Conservation (phyloP, 208 protist species). For the Zelonia costaricensis region DNA sequence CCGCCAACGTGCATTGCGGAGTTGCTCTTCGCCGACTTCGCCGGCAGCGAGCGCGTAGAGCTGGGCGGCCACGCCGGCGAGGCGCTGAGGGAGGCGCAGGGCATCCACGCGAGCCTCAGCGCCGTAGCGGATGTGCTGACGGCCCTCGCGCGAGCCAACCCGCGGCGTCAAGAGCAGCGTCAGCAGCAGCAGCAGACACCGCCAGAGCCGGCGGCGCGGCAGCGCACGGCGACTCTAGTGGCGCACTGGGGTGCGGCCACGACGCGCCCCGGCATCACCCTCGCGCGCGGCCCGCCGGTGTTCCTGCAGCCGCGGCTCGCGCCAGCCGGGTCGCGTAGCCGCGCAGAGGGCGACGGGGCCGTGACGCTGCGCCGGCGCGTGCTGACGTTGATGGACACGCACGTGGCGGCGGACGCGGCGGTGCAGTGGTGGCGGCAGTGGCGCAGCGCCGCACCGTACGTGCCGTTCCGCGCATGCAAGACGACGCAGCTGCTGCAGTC, state of each 20-base stretch:
- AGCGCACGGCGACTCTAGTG: conserved; percentile 30
- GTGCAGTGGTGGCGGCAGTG: conserved; percentile 30
- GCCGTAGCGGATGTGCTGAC: conserved; percentile 32
- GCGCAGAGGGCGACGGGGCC: not conserved
- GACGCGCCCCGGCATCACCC: conserved; percentile 17
- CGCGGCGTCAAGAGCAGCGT: not conserved
- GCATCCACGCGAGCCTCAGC: conserved; percentile 59
- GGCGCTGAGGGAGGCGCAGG: conserved; percentile 40
- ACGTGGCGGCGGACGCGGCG: conserved; percentile 14
- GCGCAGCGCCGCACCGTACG: conserved; percentile 18
- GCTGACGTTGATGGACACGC: conserved; percentile 21
- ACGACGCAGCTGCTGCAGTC: conserved; percentile 80
- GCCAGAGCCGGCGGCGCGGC: not conserved
- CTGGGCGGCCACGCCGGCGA: conserved; percentile 23
- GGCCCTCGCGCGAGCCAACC: conserved; percentile 23
- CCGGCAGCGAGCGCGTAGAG: conserved; percentile 62
- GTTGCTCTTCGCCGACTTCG: conserved; percentile 71
- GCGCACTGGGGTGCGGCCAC: conserved; percentile 23
- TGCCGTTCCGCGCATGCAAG: conserved; percentile 76
- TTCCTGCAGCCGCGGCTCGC: conserved; percentile 29
- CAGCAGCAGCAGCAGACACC: not conserved
- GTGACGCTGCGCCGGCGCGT: conserved; percentile 25
- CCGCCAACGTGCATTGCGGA: conserved; percentile 24
- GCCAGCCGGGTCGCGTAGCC: not conserved
- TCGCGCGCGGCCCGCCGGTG: conserved; percentile 23